Percentiles rank a stretch among this genome's conserved stretches.
These are phyloP conservation scores for Russula brevipes DNA, from an alignment of 768 basidiomycete species.

Conservation along the genomic window DNA sequence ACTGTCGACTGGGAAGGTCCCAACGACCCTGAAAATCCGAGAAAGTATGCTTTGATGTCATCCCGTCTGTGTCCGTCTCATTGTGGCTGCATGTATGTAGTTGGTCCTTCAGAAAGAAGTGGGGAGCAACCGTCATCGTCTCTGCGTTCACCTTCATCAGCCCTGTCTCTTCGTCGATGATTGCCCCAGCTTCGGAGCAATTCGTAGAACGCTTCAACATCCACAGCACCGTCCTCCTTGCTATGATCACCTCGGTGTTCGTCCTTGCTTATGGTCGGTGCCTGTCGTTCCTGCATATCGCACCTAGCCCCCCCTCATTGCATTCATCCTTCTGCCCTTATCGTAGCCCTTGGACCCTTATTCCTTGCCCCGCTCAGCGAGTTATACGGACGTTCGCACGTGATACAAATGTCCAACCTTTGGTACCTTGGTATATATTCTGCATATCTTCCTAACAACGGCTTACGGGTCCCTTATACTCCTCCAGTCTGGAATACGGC, in stretches of 20 bases:
- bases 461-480: background rate
- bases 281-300: background rate
- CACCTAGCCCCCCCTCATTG: background rate
- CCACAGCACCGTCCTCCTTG: slow-evolving; percentile 42
- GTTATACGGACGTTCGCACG: slow-evolving; percentile 59
- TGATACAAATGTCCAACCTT: slow-evolving; percentile 59
- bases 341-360: slow-evolving; percentile 48
- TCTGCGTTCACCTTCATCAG: slow-evolving; percentile 62
- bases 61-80: background rate
- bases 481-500: slow-evolving; percentile 51
- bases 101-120: slow-evolving; percentile 19
- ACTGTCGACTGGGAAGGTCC: slow-evolving; percentile 22
- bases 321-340: background rate
- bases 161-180: slow-evolving; percentile 68
- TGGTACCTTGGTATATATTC: slow-evolving; percentile 52
- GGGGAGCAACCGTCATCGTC: slow-evolving; percentile 47
- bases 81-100: background rate
- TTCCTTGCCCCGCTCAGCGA: slow-evolving; percentile 61
- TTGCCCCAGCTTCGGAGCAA: slow-evolving; percentile 56
- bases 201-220: slow-evolving; percentile 53
- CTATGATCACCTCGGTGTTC: slow-evolving; percentile 47
- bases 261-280: slow-evolving; percentile 54
- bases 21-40: slow-evolving; percentile 18
- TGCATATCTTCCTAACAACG: background rate
- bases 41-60: slow-evolving; percentile 4